Percentiles rank a stretch among this genome's conserved stretches.
Conservation (phyloP, 2,329 filamentous ascomycete species). For the Ceratocystis cacaofunesta region DNA sequence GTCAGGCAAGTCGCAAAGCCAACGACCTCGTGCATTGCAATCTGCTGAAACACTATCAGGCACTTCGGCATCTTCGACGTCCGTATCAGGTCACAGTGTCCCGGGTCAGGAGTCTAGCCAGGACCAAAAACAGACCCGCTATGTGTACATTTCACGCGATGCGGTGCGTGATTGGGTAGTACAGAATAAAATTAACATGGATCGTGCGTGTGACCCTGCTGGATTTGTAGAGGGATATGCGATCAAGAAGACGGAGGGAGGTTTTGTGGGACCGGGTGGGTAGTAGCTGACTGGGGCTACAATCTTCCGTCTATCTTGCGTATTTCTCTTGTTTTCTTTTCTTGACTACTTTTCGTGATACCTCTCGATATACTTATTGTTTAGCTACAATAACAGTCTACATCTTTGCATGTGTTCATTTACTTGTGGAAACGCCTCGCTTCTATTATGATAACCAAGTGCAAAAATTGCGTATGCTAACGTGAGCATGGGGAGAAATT, state of each 20-base stretch:
- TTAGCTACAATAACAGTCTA: background rate
- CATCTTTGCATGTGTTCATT: background rate
- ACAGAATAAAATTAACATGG: conserved; percentile 45
- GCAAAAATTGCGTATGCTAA: conserved; percentile 7
- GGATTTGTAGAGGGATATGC: conserved; percentile 61
- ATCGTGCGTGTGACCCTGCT: conserved; percentile 53
- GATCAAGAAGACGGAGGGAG: conserved; percentile 24
- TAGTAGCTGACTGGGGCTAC: no score
- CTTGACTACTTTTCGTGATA: background rate
- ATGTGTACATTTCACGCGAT: conserved; percentile 39
- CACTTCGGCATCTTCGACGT: no score
- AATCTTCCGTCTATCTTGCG: no score
- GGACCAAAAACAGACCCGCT: conserved; percentile 19
- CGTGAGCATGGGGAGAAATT: background rate
- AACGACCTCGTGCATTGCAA: background rate
- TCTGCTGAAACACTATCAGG: no score
- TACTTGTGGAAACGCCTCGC: conserved; percentile 4
- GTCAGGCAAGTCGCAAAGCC: conserved; percentile 12
- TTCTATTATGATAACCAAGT: conserved; percentile 12
- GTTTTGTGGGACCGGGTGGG: background rate
- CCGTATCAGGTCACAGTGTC: no score
- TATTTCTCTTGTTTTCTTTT: background rate
- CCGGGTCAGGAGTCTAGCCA: background rate
- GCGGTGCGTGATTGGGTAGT: conserved; percentile 52
- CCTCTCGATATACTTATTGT: background rate